Percentiles rank a stretch among this genome's conserved stretches.
phyloP scores from a whole-genome alignment of 352 stramenopile species.

The Pythium rishiriense region DNA sequence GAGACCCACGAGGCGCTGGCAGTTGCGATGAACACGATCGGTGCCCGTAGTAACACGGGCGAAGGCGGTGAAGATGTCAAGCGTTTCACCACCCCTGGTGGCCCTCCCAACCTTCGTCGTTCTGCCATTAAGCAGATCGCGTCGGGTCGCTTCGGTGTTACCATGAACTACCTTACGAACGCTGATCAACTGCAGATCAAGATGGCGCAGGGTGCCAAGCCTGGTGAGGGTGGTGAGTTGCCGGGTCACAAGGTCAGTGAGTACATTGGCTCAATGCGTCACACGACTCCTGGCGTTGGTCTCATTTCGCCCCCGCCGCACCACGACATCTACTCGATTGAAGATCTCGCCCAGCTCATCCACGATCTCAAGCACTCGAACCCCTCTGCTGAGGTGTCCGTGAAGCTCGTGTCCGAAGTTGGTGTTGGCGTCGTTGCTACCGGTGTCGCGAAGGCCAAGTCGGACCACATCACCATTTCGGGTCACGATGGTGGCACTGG shows the following conservation, averaged over 20 bases:
- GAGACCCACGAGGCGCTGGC: slow-evolving; percentile 96
- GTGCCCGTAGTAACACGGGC: slow-evolving; percentile 94
- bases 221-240: slow-evolving; percentile 95
- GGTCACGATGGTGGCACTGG: slow-evolving; percentile 96
- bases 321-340: slow-evolving; percentile 99
- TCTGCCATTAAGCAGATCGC: slow-evolving; percentile 96
- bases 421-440: slow-evolving; percentile 95
- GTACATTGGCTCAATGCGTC: slow-evolving; percentile 95
- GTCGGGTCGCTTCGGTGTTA: slow-evolving; percentile 95
- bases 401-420: slow-evolving; percentile 97
- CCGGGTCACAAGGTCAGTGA: slow-evolving; percentile 96
- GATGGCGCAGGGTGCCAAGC: slow-evolving; percentile 97
- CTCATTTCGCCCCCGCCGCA: slow-evolving; percentile 96
- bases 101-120: slow-evolving; percentile 56
- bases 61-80: slow-evolving; percentile 94
- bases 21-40: slow-evolving; percentile 94
- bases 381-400: slow-evolving; percentile 90
- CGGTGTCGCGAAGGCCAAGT: slow-evolving; percentile 88
- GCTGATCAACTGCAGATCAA: slow-evolving; percentile 98
- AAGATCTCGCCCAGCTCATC: slow-evolving; percentile 97
- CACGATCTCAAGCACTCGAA: slow-evolving; percentile 98
- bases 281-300: slow-evolving; percentile 95
- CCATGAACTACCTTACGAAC: slow-evolving; percentile 96
- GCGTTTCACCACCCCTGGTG: slow-evolving; percentile 56
- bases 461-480: slow-evolving; percentile 95